Base-by-base conservation (phyloP, 2,329 filamentous ascomycete genomes). In the Colletotrichum sp. region DNA sequence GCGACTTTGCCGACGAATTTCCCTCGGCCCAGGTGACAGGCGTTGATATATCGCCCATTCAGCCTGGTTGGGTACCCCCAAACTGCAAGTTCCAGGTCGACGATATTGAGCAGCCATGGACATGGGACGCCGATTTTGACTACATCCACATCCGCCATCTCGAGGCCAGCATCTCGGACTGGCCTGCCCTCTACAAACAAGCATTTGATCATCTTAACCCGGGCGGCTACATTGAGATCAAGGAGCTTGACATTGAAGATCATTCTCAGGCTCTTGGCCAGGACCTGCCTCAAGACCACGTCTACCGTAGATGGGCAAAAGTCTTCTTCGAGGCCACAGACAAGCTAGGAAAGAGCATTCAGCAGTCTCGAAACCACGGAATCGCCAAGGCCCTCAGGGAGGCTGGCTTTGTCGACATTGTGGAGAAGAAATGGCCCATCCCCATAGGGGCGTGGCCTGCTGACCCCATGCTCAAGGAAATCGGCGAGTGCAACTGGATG, bases 111-210 rank as follows among this genome's bases (percentile, higher is more conserved):
- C 81, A 72, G 44, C 80, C 81, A 2, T 92, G 91, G 91, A 84
- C 90, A 10, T 73, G 66, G 26, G 79, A 83, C 3, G 80, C 88
- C 71, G 83, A 86, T 39, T 90, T 91, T 79, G 91, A 93, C 83
- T 91, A 89, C 78, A 88, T 94, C 70, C 92, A 93, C 80, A 89
- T 90, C 12, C 89, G 90, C 34, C 86, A 90, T 79, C 84, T 93
- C 77, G 84, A 88, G 6, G 92, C 92, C 28, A 88, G 88, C 71
- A 88, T 93, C 72, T 82, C 85, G 5, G 90, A 92, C 78, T 93
- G 91, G 83, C 85, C 86, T 44, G 84, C 87, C 13, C 81, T 93
- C 6, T 88, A 92, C 72, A 81, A 84, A 57, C 88, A 89, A 72
- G 83, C 88, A 3, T 90, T 84, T 80, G 85, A 86, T 70, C 87